phyloP scores from a whole-genome alignment of 2,329 filamentous ascomycete genomes.

The Alternaria sp. region DNA sequence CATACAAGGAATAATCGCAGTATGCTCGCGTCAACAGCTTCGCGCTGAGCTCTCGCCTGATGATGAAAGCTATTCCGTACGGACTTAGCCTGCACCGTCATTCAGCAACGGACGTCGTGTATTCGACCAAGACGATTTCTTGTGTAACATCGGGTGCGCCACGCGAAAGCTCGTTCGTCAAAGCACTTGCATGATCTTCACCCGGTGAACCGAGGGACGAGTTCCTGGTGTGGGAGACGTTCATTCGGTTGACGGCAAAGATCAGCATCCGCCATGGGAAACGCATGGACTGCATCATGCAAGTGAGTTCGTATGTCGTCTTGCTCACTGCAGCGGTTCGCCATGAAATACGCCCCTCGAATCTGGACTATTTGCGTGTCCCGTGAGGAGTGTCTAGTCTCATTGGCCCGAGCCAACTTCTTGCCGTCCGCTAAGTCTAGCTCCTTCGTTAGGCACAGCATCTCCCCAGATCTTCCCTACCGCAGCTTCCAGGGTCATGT shows the following conservation, averaged over 20 bases:
- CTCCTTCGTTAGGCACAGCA: background rate
- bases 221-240: background rate
- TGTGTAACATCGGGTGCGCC: background rate
- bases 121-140: background rate
- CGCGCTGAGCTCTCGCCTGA: background rate
- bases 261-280: background rate
- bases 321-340: background rate
- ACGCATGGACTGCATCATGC: slow-evolving; percentile 1
- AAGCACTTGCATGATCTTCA: background rate
- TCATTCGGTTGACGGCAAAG: background rate
- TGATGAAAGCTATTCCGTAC: no score
- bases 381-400: background rate
- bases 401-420: background rate
- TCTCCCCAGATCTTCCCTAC: background rate
- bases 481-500: background rate
- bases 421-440: slow-evolving; percentile 6
- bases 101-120: background rate
- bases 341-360: background rate
- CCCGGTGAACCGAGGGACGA: background rate
- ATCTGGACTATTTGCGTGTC: background rate
- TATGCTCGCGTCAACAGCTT: background rate
- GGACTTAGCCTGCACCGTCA: background rate
- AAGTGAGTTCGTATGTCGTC: background rate
- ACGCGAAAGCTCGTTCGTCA: background rate
- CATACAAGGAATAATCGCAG: no score